These are phyloP conservation scores for Wickerhamiella lipophila DNA, from an alignment of 805 yeast genomes.

Conservation along the genomic window DNA sequence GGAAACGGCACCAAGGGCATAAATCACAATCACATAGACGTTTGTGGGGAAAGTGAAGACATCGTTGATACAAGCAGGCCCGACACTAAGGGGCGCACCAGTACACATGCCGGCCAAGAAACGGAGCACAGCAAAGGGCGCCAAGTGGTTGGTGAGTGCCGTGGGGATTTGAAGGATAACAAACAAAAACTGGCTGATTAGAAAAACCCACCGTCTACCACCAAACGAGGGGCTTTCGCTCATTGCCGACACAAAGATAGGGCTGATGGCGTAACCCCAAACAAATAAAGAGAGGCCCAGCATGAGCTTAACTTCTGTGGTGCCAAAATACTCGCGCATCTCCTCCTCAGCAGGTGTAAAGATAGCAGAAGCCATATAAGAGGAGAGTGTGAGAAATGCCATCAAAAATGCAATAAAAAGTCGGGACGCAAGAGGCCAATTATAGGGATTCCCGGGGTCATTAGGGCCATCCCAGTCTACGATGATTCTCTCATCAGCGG, in stretches of 20 bases:
- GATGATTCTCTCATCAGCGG: constrained; percentile 12
- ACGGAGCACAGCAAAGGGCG: constrained; percentile 39
- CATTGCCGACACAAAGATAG: constrained; percentile 43
- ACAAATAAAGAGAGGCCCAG: constrained; percentile 45
- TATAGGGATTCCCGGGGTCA: constrained; percentile 35
- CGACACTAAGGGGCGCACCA: constrained; percentile 45
- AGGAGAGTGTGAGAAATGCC: constrained; percentile 37
- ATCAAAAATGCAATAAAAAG: constrained; percentile 31
- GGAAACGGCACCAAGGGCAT: constrained; percentile 43
- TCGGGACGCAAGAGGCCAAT: constrained; percentile 41
- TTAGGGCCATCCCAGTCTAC: constrained; percentile 27
- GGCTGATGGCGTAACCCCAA: constrained; percentile 49
- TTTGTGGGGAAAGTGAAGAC: constrained; percentile 32
- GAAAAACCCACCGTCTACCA: constrained; percentile 40
- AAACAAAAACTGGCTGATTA: constrained; percentile 36
- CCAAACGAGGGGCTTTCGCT: constrained; percentile 36
- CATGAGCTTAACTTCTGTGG: constrained; percentile 35
- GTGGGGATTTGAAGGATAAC: constrained; percentile 43
- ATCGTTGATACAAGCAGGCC: constrained; percentile 47
- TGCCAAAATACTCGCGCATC: constrained; percentile 35
- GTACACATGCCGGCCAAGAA: constrained; percentile 44
- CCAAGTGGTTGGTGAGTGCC: constrained; percentile 40
- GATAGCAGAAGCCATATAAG: constrained; percentile 49
- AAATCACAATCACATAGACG: constrained; percentile 38
- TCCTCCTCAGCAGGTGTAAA: constrained; percentile 42